Base-by-base conservation (phyloP, 1,284 basidiomycete species). In the Tilletia caries region DNA sequence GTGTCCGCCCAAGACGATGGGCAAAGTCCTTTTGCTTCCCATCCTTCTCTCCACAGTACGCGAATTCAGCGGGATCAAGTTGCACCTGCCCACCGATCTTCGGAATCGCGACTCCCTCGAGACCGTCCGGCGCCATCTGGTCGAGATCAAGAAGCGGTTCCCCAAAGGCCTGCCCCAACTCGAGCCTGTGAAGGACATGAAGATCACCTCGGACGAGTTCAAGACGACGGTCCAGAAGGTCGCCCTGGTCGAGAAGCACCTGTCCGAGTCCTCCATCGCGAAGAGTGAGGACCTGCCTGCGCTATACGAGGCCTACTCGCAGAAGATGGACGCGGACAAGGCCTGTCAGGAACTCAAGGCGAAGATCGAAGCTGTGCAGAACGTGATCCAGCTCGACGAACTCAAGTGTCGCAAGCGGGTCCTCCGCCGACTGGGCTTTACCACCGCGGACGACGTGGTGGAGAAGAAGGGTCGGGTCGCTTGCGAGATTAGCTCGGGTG, bases 391-490 rank as follows among this genome's bases (percentile, higher is more conserved):
- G 83, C 88, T 98, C 66, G 96, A 98, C 84, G 96, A 98, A 84
- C 90, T 99, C 80, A 97, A 96, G 84, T 91, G 90, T 76, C 88
- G 96, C 67, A 98, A 98, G 84, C 91, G 95, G 27, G 94, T 97
- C 0, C 87, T 98, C 18, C 88, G 96, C 41, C 89, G 95, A 43
- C 85, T 98, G 2, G 95, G 92, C 0, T 98, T 98, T 85, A 95
- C 93, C 0, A 91, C 88, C 2, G 84, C 89, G 2, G 88, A 91
- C 2, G 96, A 98, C 82, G 95, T 98, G 67, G 93, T 98, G 15
- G 95, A 98, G 82, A 91, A 95, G 87, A 99, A 99, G 85, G 96
- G 96, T 0, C 88, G 96, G 54, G 96, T 98, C 0, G 96, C 96
- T 20, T 99, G 96, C 84, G 96, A 99, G 85, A 98, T 99, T 83